phyloP scores from a whole-genome alignment of 2,329 filamentous ascomycete genomes.

The Fusarium hainanense region DNA sequence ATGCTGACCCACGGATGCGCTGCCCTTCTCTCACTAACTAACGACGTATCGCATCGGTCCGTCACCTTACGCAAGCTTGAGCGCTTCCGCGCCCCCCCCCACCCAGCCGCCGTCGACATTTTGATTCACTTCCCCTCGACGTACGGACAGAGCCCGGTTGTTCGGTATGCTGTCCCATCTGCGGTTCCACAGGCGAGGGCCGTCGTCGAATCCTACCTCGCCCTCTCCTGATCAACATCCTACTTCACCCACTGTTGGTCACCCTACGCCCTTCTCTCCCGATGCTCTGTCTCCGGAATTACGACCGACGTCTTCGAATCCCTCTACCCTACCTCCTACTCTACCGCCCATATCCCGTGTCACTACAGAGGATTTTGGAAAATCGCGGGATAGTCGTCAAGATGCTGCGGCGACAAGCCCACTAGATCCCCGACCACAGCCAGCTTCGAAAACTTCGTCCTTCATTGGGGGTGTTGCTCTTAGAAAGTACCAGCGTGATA shows the following conservation, averaged over 20 bases:
- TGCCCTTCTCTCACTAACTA: conserved; percentile 26
- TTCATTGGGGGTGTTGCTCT: conserved; percentile 68
- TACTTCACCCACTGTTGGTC: conserved; percentile 52
- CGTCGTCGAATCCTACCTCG: conserved; percentile 64
- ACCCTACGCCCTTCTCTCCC: conserved; percentile 56
- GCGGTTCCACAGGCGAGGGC: conserved; percentile 68
- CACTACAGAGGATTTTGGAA: conserved; percentile 54
- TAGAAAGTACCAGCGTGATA: conserved; percentile 60
- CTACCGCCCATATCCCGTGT: conserved; percentile 64
- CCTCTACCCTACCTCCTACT: conserved; percentile 58
- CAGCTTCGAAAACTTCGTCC: conserved; percentile 51
- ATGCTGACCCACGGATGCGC: conserved; percentile 37
- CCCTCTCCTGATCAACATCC: conserved; percentile 62
- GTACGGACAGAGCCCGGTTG: conserved; percentile 24
- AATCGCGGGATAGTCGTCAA: conserved; percentile 39
- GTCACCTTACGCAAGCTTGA: conserved; percentile 33
- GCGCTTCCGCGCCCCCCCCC: conserved; percentile 29
- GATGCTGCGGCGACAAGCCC: conserved; percentile 41
- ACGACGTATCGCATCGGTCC: conserved; percentile 11
- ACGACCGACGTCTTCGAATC: conserved; percentile 50
- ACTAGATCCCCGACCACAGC: conserved; percentile 43
- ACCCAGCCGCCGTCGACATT: conserved; percentile 36
- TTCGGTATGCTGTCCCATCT: conserved; percentile 63
- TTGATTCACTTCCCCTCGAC: conserved; percentile 38
- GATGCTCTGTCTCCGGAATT: conserved; percentile 54